phyloP scores from a whole-genome alignment of 1,139 yeast species.

The Candida mesenterica region DNA sequence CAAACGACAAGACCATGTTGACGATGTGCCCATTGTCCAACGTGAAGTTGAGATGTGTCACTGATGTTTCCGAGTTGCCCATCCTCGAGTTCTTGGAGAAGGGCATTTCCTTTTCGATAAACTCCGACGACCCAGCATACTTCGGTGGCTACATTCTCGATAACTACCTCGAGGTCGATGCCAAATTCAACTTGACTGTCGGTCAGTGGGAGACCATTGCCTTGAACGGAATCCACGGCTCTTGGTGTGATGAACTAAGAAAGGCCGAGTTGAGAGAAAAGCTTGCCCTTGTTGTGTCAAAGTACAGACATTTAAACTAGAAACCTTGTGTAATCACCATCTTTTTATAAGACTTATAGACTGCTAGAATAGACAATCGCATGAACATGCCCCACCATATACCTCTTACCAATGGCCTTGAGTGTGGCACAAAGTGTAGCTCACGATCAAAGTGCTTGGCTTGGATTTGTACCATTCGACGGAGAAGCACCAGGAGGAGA shows the following conservation, averaged over 20 bases:
- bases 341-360: no score
- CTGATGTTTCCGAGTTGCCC: constrained; percentile 64
- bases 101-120: constrained; percentile 70
- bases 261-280: constrained; percentile 43
- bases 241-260: constrained; percentile 60
- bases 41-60: constrained; percentile 70
- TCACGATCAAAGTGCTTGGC: no score
- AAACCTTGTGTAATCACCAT: no score
- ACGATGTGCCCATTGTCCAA: constrained; percentile 78
- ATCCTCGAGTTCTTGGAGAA: constrained; percentile 55
- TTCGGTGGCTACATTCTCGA: constrained; percentile 81
- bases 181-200: constrained; percentile 57
- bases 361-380: no score
- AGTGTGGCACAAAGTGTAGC: no score
- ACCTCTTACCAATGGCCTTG: no score
- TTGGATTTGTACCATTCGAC: no score
- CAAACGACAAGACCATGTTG: constrained; percentile 52
- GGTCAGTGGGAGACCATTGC: constrained; percentile 61
- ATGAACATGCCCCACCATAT: no score
- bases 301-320: constrained; percentile 28
- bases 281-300: constrained; percentile 48
- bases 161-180: constrained; percentile 65
- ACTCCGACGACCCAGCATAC: constrained; percentile 85
- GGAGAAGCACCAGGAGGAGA: no score
- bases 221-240: constrained; percentile 61